Base-by-base conservation (phyloP, 2,329 filamentous ascomycete genomes). In the Decorospora gaudefroyi region DNA sequence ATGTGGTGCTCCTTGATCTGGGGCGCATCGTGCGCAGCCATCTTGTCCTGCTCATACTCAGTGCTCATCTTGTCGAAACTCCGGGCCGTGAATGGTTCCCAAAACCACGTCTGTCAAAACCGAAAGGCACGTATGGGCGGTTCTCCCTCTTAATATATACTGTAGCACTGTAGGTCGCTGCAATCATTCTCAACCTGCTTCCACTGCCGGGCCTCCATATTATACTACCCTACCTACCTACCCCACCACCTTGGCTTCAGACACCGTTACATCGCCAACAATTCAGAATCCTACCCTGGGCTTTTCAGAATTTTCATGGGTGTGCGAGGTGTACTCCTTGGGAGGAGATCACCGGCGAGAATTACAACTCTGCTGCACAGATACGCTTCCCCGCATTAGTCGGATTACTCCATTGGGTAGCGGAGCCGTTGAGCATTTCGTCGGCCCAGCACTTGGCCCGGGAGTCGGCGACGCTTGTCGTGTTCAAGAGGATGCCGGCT, bases 11-110 rank as follows among this genome's bases (percentile, higher is more conserved):
- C 50, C n/a, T 33, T 25, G 6, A 35, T 22, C 21, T 49, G 44
- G 0, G 48, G 18, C 1, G 49, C 36, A 42, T 49, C 45, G 7
- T 39, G 32, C n/a, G 38, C 39, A 5, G 44, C 26, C 5, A 46
- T 35, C 15, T 35, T 41, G 27, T 51, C 38, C 12, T 51, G 43
- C 21, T 29, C n/a, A 38, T 53, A 46, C 22, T 34, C 35, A 26
- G 44, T 40, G 16, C 41, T 34, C 48, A 54, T 52, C 7, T 34
- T 44, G 31, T 37, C 31, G 21, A 17, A 13, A 29, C 21, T 9
- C 11, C 7, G n/a, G n/a, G n/a, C n/a, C n/a, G n/a, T n/a, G n/a
- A n/a, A n/a, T n/a, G n/a, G n/a, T n/a, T n/a, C n/a, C n/a, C n/a
- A n/a, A n/a, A n/a, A n/a, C n/a, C n/a, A n/a, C n/a, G n/a, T n/a